Conservation (phyloP, 2,329 filamentous ascomycete species). For the Pseudogymnoascus sp. region DNA sequence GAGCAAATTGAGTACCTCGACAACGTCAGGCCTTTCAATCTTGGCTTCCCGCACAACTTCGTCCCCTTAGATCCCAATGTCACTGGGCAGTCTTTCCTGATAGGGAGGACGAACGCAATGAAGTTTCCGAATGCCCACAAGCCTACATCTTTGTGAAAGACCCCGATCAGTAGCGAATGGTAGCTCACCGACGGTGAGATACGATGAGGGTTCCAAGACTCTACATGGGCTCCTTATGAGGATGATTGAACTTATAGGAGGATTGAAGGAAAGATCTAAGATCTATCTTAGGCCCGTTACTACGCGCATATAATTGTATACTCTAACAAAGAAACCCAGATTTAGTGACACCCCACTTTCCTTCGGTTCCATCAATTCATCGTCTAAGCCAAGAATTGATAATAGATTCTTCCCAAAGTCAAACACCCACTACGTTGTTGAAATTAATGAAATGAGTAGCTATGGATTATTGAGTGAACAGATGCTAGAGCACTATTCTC, state of each 20-base stretch:
- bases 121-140: background rate
- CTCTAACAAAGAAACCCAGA: background rate
- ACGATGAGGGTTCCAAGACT: background rate
- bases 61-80: background rate
- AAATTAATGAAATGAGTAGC: too few species aligned
- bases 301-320: background rate
- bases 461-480: too few species aligned
- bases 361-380: too few species aligned
- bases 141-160: background rate
- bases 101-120: background rate
- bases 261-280: background rate
- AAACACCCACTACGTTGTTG: too few species aligned
- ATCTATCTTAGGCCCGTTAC: background rate
- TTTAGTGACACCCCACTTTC: too few species aligned
- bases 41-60: slow-evolving; percentile 50
- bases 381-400: too few species aligned
- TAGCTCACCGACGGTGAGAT: background rate
- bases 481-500: too few species aligned
- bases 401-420: too few species aligned
- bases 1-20: slow-evolving; percentile 64
- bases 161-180: background rate
- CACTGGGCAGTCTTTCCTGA: background rate
- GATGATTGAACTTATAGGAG: background rate
- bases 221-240: background rate
- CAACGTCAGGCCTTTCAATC: slow-evolving; percentile 50